These are phyloP conservation scores for Picocystis sp. DNA, from an alignment of 163 green algal genomes.

Conservation along the genomic window DNA sequence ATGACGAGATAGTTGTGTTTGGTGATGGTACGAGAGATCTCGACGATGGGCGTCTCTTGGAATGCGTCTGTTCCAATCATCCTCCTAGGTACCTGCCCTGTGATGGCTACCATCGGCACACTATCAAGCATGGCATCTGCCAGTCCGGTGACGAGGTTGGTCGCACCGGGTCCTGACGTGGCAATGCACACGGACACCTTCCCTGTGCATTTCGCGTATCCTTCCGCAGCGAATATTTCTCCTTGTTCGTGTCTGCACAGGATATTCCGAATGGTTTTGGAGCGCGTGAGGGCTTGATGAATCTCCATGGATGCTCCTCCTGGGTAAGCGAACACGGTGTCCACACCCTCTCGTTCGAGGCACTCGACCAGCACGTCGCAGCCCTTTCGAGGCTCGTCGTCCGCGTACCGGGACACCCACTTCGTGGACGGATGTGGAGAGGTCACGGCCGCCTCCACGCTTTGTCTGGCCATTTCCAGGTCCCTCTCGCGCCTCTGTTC, in stretches of 20 bases:
- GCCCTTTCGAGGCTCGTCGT: conserved; percentile 69
- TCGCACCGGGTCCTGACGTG: conserved; percentile 92
- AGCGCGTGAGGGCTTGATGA: conserved; percentile 91
- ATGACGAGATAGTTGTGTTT: conserved; percentile 99
- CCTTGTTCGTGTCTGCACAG: conserved; percentile 97
- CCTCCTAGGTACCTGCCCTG: conserved; percentile 67
- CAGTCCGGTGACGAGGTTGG: conserved; percentile 97
- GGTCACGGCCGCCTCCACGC: too few relatives aligned
- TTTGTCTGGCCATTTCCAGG: too few relatives aligned
- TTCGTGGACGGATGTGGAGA: not conserved
- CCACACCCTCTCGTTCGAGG: conserved; percentile 71
- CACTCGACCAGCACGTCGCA: conserved; percentile 92
- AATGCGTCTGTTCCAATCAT: conserved; percentile 95
- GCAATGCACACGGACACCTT: conserved; percentile 95
- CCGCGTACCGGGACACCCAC: conserved; percentile 18
- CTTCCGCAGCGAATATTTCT: conserved; percentile 98
- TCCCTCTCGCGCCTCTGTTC: too few relatives aligned
- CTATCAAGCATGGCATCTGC: conserved; percentile 95
- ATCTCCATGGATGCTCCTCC: conserved; percentile 97
- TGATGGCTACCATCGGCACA: conserved; percentile 94
- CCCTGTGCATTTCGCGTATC: conserved; percentile 89
- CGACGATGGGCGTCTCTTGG: conserved; percentile 98
- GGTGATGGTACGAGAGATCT: conserved; percentile 95
- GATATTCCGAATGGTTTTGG: conserved; percentile 70
- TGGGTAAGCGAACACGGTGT: conserved; percentile 84